These are phyloP conservation scores for Psidium friedrichsthalianum DNA, from an alignment of 345 rosid species.

Conservation along the genomic window DNA sequence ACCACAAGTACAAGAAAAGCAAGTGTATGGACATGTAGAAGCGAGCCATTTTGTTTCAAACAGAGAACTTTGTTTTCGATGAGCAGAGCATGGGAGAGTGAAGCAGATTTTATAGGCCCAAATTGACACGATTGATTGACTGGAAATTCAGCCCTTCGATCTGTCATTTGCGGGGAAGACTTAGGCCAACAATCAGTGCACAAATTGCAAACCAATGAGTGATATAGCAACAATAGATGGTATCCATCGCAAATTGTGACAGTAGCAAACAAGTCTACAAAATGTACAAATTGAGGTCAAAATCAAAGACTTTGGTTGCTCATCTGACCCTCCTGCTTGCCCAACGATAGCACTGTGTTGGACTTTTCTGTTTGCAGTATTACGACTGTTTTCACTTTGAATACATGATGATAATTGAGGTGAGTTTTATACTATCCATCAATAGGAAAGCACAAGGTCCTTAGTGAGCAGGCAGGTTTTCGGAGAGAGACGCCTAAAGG, in stretches of 20 bases:
- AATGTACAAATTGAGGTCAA: not conserved
- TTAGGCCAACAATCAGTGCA: too few relatives aligned
- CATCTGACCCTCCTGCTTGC: rapidly evolving
- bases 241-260: not conserved
- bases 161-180: too few relatives aligned
- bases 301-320: not conserved
- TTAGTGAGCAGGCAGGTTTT: too few relatives aligned
- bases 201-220: too few relatives aligned
- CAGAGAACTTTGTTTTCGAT: not conserved
- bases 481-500: too few relatives aligned
- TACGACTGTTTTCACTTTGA: not conserved
- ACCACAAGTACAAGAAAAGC: not conserved
- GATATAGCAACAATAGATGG: not conserved
- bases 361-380: not conserved
- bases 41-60: not conserved
- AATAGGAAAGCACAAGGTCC: too few relatives aligned
- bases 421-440: too few relatives aligned
- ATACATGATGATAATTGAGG: not conserved
- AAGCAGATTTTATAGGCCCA: not conserved
- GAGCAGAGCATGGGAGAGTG: not conserved
- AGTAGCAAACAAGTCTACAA: not conserved
- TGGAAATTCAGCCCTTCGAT: too few relatives aligned
- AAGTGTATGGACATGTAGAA: not conserved
- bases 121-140: too few relatives aligned
- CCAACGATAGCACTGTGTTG: rapidly evolving